Conservation (phyloP, 768 basidiomycete species). For the Plicaturopsis crispa region DNA sequence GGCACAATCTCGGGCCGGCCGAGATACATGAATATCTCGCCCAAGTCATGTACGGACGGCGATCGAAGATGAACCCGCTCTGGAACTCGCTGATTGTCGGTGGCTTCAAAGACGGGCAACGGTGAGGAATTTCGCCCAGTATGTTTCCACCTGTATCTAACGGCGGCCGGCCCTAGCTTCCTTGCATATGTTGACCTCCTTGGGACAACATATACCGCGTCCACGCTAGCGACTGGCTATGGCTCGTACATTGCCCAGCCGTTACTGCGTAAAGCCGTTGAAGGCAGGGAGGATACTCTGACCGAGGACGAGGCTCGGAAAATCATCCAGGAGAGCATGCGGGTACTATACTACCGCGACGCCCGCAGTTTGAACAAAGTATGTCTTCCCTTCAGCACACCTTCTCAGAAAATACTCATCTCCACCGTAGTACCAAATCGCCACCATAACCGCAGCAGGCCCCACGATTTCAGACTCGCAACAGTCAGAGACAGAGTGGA, state of each 20-base stretch:
- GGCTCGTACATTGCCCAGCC: slow-evolving; percentile 92
- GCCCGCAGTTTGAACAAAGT: slow-evolving; percentile 96
- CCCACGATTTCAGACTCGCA: slow-evolving; percentile 74
- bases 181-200: slow-evolving; percentile 90
- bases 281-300: slow-evolving; percentile 66
- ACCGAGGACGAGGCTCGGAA: slow-evolving; percentile 72
- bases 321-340: slow-evolving; percentile 82
- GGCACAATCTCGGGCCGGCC: slow-evolving; percentile 73
- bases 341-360: slow-evolving; percentile 93
- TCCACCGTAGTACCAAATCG: slow-evolving; percentile 83
- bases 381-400: slow-evolving; percentile 12
- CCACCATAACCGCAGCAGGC: slow-evolving; percentile 74
- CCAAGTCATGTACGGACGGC: slow-evolving; percentile 83
- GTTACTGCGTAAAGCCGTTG: slow-evolving; percentile 83
- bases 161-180: slow-evolving; percentile 48
- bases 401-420: background rate
- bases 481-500: slow-evolving; percentile 75
- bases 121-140: slow-evolving; percentile 33
- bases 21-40: slow-evolving; percentile 92
- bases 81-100: slow-evolving; percentile 96
- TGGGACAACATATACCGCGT: slow-evolving; percentile 92
- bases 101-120: slow-evolving; percentile 79
- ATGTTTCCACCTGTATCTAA: slow-evolving; percentile 1
- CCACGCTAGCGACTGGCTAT: slow-evolving; percentile 93
- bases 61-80: slow-evolving; percentile 85